A percentile compares a stretch with the other conserved stretches of the same genome.
These are phyloP conservation scores for Sphaerulina vaccinii DNA, from an alignment of 2,329 filamentous ascomycete genomes.

Conservation along the genomic window DNA sequence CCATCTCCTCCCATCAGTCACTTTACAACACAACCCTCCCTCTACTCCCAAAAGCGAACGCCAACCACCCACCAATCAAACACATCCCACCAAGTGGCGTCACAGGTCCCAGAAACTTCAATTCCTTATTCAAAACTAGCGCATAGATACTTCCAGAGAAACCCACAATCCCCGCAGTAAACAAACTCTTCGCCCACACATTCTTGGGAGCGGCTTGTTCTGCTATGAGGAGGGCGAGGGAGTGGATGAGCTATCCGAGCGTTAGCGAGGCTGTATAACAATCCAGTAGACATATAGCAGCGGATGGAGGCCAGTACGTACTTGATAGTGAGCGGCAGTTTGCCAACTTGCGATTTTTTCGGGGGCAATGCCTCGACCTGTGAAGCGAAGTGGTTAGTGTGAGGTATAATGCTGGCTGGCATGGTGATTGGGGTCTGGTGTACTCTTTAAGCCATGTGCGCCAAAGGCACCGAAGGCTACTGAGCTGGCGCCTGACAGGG, in stretches of 20 bases:
- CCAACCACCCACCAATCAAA: conserved; percentile 64
- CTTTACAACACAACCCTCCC: conserved; percentile 27
- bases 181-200: conserved; percentile 55
- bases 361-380: conserved; percentile 54
- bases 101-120: conserved; percentile 61
- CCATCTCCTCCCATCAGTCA: too few species aligned
- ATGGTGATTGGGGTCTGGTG: not conserved
- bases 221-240: conserved; percentile 58
- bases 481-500: conserved; percentile 60
- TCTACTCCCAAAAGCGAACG: conserved; percentile 44
- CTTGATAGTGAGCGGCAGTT: conserved; percentile 68
- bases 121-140: conserved; percentile 60
- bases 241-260: conserved; percentile 59
- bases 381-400: not conserved
- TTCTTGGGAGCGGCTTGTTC: conserved; percentile 51
- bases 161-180: conserved; percentile 65
- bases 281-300: not conserved
- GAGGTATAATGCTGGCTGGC: not conserved
- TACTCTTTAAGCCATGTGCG: conserved; percentile 64
- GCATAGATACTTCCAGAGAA: conserved; percentile 67
- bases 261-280: not conserved
- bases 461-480: conserved; percentile 66
- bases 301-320: conserved; percentile 33
- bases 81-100: conserved; percentile 64
- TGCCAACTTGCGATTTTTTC: conserved; percentile 59